Base-by-base conservation (phyloP, 2,329 filamentous ascomycete genomes). In the Pyrenochaeta sp. region DNA sequence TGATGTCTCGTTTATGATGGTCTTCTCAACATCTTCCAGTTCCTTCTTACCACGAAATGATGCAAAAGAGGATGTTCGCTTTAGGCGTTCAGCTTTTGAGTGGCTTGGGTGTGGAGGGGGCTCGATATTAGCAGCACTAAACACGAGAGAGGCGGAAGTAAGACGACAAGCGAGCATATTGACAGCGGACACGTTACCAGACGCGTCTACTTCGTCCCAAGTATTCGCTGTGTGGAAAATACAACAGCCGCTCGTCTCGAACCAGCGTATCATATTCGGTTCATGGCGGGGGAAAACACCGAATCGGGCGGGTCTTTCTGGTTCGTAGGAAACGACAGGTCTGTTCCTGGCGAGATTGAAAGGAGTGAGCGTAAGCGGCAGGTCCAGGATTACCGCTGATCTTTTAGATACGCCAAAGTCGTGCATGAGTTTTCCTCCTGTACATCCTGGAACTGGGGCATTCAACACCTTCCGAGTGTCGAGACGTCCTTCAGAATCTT, bases 201-300 rank as follows among this genome's bases (percentile, higher is more conserved):
- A 53, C 1, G 59, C 18, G 11, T 68, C 48, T 2, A 65, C 51
- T 3, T 79, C 76, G 38, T 88, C 84, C 87, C 86, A 90, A 2
- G 82, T 81, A 53, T 88, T 89, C 1, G 84, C 86, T 0, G 85
- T 87, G 57, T 89, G 87, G 49, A 89, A 88, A 30, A 89, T 86
- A 55, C 84, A 84, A 56, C 84, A 89, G 5, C 83, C 76, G 8
- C 80, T 79, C 0, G 85, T 88, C 66, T 86, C 80, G 48, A 86
- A 89, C 85, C 86, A 89, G 7, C 77, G 76, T 3, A 87, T 76
- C 1, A 73, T 69, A 1, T 79, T 63, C 1, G 86, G 85, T 9
- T 76, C 61, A 40, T 81, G 78, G 3, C 86, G 77, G 8, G 85
- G 85, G 49, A 89, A 89, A 2, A 89, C 74, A 0, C 86, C 86